Evolutionary conservation across 2,329 filamentous ascomycete genomes (phyloP).

Genomic region (Microdochium trichocladiopsis): DNA sequence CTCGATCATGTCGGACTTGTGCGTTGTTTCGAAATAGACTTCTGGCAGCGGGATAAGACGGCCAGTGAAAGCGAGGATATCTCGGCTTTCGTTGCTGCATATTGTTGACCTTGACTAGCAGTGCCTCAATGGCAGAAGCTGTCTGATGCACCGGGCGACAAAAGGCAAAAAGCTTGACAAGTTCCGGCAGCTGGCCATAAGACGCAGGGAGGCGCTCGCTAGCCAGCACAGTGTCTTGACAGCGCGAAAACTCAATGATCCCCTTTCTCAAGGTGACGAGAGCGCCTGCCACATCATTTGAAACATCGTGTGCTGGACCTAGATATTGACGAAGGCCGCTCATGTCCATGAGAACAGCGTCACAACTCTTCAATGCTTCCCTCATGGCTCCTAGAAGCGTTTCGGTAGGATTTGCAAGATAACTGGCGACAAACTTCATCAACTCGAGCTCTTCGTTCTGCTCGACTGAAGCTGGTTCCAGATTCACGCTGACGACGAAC

Average conservation of each 20-base stretch:
- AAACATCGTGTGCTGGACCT: slow-evolving; percentile 32
- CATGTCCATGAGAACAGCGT: slow-evolving; percentile 46
- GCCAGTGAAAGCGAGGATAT: slow-evolving; percentile 35
- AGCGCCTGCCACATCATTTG: slow-evolving; percentile 30
- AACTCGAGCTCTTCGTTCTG: slow-evolving; percentile 15
- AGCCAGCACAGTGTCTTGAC: slow-evolving; percentile 37
- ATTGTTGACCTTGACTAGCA: slow-evolving; percentile 37
- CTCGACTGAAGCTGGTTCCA: slow-evolving; percentile 3
- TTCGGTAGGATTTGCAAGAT: slow-evolving; percentile 37
- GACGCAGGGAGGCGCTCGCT: slow-evolving; percentile 35
- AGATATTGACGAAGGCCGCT: slow-evolving; percentile 41
- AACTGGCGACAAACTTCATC: slow-evolving; percentile 14
- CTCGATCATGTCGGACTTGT: slow-evolving; percentile 49
- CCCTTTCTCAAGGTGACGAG: slow-evolving; percentile 31
- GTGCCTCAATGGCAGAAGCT: slow-evolving; percentile 35
- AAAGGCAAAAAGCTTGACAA: slow-evolving; percentile 47
- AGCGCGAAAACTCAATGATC: slow-evolving; percentile 37
- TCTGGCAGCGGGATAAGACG: slow-evolving; percentile 47
- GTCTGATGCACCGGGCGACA: slow-evolving; percentile 47
- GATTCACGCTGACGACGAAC: slow-evolving; percentile 26
- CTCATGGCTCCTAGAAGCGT: slow-evolving; percentile 39
- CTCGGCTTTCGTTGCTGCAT: slow-evolving; percentile 33
- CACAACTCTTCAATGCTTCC: slow-evolving; percentile 34
- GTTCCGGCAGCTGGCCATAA: slow-evolving; percentile 38
- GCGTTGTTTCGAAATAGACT: slow-evolving; percentile 45